Evolutionary conservation across 2,329 filamentous ascomycete species (phyloP), one percentile per base, ranked within the genome.

Genomic region (Penicillium sp.): DNA sequence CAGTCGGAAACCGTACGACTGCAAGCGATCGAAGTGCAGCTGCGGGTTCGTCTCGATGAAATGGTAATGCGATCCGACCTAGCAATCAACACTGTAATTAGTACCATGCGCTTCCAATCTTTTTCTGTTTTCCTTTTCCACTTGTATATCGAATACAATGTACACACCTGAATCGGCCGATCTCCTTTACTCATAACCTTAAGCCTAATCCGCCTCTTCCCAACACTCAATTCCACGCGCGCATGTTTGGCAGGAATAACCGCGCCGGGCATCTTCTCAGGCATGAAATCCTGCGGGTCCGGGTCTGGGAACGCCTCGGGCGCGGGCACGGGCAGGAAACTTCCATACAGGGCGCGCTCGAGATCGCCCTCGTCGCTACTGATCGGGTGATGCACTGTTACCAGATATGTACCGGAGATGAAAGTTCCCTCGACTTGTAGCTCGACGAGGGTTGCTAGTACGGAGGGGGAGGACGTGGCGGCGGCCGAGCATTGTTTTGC

Each of bases 371-470:
- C 89, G 63, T 96, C 89, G 59, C 86, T 88, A 64, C 87, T 86
- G 75, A 97, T 89, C 27, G 93, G 93, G 71, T 96, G 86, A 77
- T 96, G 91, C 19, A 97, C 91, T 0, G 93, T 97, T 36, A 97
- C 93, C 41, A 97, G 86, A 71, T 96, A 97, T 2, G 93, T 96
- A 54, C 93, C 93, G 7, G 85, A 89, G 29, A 86, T 88, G 71
- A 97, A 97, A 2, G 93, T 97, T 59, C 93, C 93, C 77, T 97
- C 93, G 64, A 97, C 90, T 81, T 96, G 91, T 66, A 97, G 84
- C 78, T 96, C 89, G 58, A 85, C 82, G 43, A 97, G 84, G 3
- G 90, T 92, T 42, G 84, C 82, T 58, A 88, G 85, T 25, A 97
- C 93, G 12, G 89, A 87, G 23, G 93, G 93, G 92, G 43, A 91